phyloP scores from a whole-genome alignment of 176 grass and related monocot genomes.

The Saccharum officinarum region DNA sequence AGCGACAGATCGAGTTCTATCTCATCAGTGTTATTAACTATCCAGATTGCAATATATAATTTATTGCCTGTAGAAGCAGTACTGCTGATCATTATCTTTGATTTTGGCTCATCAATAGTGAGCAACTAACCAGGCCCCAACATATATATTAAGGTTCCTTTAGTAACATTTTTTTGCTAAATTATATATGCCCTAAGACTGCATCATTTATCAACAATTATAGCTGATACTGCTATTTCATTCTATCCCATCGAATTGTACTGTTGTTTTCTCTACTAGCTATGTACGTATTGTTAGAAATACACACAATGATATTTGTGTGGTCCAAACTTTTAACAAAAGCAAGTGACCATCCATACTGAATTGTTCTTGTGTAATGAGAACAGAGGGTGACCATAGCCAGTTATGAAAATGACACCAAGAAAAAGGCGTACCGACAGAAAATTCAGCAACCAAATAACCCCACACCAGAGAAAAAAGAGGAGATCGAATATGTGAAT shows the following conservation, averaged over 20 bases:
- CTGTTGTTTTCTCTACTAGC: not conserved
- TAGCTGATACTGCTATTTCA: not conserved
- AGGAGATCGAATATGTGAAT: constrained; percentile 39
- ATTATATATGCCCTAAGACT: not conserved
- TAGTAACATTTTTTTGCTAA: not conserved
- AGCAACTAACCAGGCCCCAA: not conserved
- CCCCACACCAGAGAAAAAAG: constrained; percentile 16
- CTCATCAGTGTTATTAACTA: not conserved
- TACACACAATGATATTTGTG: not conserved
- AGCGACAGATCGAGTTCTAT: not conserved
- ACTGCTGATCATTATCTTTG: not conserved
- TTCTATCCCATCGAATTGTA: not conserved
- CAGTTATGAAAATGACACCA: constrained; percentile 41
- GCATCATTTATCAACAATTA: not conserved
- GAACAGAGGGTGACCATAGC: constrained; percentile 29
- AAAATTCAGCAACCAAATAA: constrained; percentile 30
- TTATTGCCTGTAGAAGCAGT: not conserved
- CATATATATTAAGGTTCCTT: not conserved
- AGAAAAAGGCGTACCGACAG: constrained; percentile 17
- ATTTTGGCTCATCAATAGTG: not conserved
- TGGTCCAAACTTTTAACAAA: not conserved
- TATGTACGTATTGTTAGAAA: not conserved
- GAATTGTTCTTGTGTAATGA: not conserved
- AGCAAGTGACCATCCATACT: constrained; percentile 2
- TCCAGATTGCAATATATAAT: not conserved